Evolutionary conservation across 1,284 basidiomycete genomes (phyloP), one percentile per base, ranked within the genome.

Genomic region (Rhizoctonia solani): DNA sequence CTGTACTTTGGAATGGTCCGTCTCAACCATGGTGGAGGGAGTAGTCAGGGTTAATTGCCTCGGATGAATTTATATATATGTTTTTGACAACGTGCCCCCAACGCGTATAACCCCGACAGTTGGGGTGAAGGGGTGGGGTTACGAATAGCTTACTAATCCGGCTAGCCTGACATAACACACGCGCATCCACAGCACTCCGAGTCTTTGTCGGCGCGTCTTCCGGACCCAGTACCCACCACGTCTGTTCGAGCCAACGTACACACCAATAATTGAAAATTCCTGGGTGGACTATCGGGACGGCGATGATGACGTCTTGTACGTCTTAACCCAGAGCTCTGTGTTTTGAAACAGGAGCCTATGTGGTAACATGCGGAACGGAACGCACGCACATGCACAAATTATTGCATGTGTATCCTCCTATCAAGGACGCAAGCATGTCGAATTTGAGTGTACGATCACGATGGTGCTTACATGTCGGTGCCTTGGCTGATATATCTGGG

Each of bases 1-100:
- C 23, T 76, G 71, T 32, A 82, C 80, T 70, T 76, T 78, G 4
- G 73, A 73, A 72, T 81, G 80, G 72, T 79, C 79, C 58, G 78
- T 79, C 41, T 58, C 54, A 42, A 59, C 68, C 55, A 69, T 66
- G 61, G 56, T 46, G 59, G 39, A 34, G 42, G 39, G 32, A 42
- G 46, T 27, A 4, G 4, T 42, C 21, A 16, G 21, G 5, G 27
- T 16, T 16, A 30, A 42, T 5, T 1, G 39, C 8, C 4, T 16
- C 3, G 49, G 23, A 59, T 47, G 14, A 59, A 59, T 59, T 59
- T 59, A 59, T 46, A 16, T 39, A n/a, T n/a, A n/a, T n/a, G 54
- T 44, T 55, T 55, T 55, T 37, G 25, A 42, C 56, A 42, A 42
- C 56, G 56, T 42, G 56, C 42, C 56, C 56, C 56, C 56, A 59